These are phyloP conservation scores for Torulaspora quercuum DNA, from an alignment of 805 yeast genomes.

Conservation along the genomic window DNA sequence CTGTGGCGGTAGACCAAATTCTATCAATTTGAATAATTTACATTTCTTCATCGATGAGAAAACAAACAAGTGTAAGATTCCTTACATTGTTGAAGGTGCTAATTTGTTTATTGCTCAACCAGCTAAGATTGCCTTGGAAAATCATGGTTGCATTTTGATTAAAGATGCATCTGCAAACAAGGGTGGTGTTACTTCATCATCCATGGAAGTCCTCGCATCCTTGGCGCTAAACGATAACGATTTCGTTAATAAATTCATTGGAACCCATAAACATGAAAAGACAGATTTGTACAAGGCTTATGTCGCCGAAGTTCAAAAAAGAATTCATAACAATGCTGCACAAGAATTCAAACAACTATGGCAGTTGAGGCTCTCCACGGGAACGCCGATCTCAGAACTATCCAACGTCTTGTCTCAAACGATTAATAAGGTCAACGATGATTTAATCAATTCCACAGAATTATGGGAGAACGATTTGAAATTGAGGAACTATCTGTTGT, in stretches of 20 bases:
- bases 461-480: slow-evolving; percentile 77
- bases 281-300: slow-evolving; percentile 80
- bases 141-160: slow-evolving; percentile 80
- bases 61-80: slow-evolving; percentile 73
- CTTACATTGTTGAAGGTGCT: slow-evolving; percentile 96
- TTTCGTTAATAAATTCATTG: slow-evolving; percentile 70
- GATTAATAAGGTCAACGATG: slow-evolving; percentile 81
- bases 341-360: slow-evolving; percentile 85
- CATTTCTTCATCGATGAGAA: slow-evolving; percentile 63
- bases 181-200: slow-evolving; percentile 98
- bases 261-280: slow-evolving; percentile 46
- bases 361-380: slow-evolving; percentile 64
- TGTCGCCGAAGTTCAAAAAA: slow-evolving; percentile 76
- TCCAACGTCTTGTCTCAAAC: slow-evolving; percentile 82
- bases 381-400: slow-evolving; percentile 58
- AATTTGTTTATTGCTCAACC: slow-evolving; percentile 92
- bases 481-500: slow-evolving; percentile 68
- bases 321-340: slow-evolving; percentile 72
- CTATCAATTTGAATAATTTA: slow-evolving; percentile 85
- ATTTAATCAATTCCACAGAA: slow-evolving; percentile 73
- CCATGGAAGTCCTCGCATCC: slow-evolving; percentile 92
- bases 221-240: slow-evolving; percentile 82
- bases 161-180: slow-evolving; percentile 97
- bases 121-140: slow-evolving; percentile 82
- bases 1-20: slow-evolving; percentile 98